A percentile compares a stretch with the other conserved stretches of the same genome.
Conservation (phyloP, 106 monocot genomes). For the Dendrobium nobile region DNA sequence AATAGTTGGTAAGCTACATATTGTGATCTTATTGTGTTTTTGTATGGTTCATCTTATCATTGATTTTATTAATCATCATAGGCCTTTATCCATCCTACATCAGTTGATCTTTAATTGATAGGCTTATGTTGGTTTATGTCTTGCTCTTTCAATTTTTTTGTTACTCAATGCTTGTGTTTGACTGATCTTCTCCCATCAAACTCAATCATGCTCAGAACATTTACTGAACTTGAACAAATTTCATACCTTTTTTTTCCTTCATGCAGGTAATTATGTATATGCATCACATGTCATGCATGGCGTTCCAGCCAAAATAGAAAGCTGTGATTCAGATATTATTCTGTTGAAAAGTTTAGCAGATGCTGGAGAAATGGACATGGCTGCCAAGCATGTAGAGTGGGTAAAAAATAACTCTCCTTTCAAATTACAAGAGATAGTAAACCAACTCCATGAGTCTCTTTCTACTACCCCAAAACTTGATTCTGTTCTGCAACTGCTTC, state of each 20-base stretch:
- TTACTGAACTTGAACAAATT: too few species aligned
- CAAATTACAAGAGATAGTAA: constrained; percentile 29
- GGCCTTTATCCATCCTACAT: too few species aligned
- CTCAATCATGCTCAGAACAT: too few species aligned
- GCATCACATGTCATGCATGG: constrained; percentile 31
- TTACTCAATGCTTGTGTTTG: too few species aligned
- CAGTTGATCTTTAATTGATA: too few species aligned
- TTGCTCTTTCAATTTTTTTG: too few species aligned
- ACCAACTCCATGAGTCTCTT: constrained; percentile 49
- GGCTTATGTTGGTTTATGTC: too few species aligned
- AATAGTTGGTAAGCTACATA: too few species aligned
- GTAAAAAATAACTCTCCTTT: constrained; percentile 23
- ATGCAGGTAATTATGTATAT: constrained; percentile 41
- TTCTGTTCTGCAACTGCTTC: constrained; percentile 42
- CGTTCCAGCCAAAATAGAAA: constrained; percentile 28
- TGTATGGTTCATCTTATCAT: too few species aligned
- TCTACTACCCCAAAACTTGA: constrained; percentile 63
- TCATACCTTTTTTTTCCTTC: background rate
- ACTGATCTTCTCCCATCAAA: too few species aligned
- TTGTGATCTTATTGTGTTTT: too few species aligned
- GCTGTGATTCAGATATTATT: constrained; percentile 45
- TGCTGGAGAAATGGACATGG: constrained; percentile 48
- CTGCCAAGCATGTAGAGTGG: constrained; percentile 58
- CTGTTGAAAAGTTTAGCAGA: constrained; percentile 53
- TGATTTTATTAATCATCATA: too few species aligned